A percentile compares a stretch with the other conserved stretches of the same genome.
phyloP scores from a whole-genome alignment of 257 asterid species.

The Solanum bukasovii region DNA sequence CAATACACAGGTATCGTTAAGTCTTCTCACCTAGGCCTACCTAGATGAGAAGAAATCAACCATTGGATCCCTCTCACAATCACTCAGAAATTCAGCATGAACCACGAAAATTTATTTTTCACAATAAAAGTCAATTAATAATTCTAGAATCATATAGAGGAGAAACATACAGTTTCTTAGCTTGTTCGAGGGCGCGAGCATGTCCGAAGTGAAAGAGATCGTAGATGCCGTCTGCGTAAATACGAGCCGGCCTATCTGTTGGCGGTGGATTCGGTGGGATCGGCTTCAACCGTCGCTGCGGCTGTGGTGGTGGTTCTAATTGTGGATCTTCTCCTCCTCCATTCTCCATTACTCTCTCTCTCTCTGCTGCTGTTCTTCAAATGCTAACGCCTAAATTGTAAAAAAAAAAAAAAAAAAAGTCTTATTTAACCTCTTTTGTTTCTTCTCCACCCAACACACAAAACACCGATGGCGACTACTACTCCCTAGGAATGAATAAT shows the following conservation, averaged over 20 bases:
- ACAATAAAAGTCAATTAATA: not conserved
- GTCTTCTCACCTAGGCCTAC: not conserved
- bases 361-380: not conserved
- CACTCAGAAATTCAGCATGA: not conserved
- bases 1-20: too few relatives aligned
- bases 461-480: not conserved
- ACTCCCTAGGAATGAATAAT: not conserved
- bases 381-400: not conserved
- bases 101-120: not conserved
- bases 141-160: not conserved
- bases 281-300: not conserved
- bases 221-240: conserved; percentile 93
- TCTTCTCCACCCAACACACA: not conserved
- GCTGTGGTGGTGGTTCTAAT: not conserved
- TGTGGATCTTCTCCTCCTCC: not conserved
- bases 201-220: conserved; percentile 99
- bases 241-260: conserved; percentile 67
- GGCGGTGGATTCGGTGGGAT: conserved; percentile 18
- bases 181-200: conserved; percentile 98
- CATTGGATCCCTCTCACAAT: not conserved
- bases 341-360: not conserved
- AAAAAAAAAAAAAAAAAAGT: not conserved
- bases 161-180: conserved; percentile 52
- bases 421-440: not conserved
- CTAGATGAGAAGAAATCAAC: not conserved